Base-by-base conservation (phyloP, 371 early-diverging fungal species). In the Chytridiales sp. region DNA sequence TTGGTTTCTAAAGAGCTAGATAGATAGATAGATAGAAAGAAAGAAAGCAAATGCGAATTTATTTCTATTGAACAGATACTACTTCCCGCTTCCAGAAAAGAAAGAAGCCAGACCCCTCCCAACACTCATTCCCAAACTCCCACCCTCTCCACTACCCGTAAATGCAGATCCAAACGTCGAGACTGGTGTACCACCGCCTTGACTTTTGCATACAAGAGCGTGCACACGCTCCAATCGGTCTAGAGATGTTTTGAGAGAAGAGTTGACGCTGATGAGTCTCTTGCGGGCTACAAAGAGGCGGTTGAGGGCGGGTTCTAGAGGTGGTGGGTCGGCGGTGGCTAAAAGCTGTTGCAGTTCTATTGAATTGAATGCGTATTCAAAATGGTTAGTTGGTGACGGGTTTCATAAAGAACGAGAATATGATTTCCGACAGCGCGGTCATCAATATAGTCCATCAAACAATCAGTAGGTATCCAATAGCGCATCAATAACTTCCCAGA, bases 291-390 rank as follows among this genome's bases (percentile, higher is more conserved):
- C 58, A 35, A 36, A 24, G 26, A 67, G 44, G 40, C 67, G 35
- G 4, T 40, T 8, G 5, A 67, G 15, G 1, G 47, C 47, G 3
- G 67, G 46, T 44, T 67, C 67, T 4, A 67, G 47, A 13, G 51
- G 55, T 4, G 67, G 62, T 22, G 67, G 62, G 34, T 53, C 62
- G 1, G 53, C 55, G 0, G 62, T 47, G 9, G 67, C 41, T 4
- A 62, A 31, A n/a, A 67, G n/a, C 5, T 27, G n/a, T 38, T 61
- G 62, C 17, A 67, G 52, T 35, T 67, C 67, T 66, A 24, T 1
- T 3, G 6, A 6, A 15, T 27, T 19, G 29, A 42, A 17, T 22
- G 5, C n/a, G n/a, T n/a, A n/a, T n/a, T n/a, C 8, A 36, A 38
- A 27, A 4, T 13, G 19, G 42, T 54, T 0, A 8, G 0, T 19